Evolutionary conservation across 176 grass and related monocot genomes (phyloP).

Genomic region (Oryza glumipatula): DNA sequence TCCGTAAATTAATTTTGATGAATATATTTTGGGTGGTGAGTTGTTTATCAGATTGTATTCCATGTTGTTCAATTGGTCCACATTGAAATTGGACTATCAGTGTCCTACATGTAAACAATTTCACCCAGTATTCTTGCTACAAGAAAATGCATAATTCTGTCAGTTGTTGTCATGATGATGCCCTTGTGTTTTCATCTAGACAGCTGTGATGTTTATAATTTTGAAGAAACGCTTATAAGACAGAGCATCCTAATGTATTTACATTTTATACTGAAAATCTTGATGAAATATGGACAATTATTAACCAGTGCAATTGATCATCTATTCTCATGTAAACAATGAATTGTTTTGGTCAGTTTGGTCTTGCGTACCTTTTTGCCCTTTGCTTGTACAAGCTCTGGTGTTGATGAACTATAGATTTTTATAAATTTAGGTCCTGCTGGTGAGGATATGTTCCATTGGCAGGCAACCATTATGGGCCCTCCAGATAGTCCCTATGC

Average conservation of each 20-base stretch:
- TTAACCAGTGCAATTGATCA: slow-evolving; percentile 1
- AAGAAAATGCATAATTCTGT: background rate
- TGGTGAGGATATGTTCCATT: slow-evolving; percentile 74
- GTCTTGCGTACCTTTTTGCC: background rate
- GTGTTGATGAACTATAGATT: slow-evolving; percentile 25
- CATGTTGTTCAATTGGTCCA: slow-evolving; percentile 15
- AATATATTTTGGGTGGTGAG: background rate
- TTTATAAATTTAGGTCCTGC: slow-evolving; percentile 55
- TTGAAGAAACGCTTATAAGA: slow-evolving; percentile 15
- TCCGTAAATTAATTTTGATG: background rate
- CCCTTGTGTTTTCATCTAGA: slow-evolving; percentile 21
- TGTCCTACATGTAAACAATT: slow-evolving; percentile 18
- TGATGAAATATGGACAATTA: background rate
- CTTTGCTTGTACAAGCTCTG: background rate
- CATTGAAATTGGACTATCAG: slow-evolving; percentile 3
- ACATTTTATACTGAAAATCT: background rate
- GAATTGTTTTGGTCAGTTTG: background rate
- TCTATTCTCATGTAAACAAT: background rate
- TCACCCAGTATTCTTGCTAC: background rate
- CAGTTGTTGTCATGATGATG: background rate
- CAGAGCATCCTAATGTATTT: background rate
- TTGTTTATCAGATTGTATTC: background rate
- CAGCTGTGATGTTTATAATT: slow-evolving; percentile 33
- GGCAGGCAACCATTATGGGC: slow-evolving; percentile 68
- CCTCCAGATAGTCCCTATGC: slow-evolving; percentile 68